Conservation (phyloP, 2,329 filamentous ascomycete species). For the Zymoseptoria passerinii region DNA sequence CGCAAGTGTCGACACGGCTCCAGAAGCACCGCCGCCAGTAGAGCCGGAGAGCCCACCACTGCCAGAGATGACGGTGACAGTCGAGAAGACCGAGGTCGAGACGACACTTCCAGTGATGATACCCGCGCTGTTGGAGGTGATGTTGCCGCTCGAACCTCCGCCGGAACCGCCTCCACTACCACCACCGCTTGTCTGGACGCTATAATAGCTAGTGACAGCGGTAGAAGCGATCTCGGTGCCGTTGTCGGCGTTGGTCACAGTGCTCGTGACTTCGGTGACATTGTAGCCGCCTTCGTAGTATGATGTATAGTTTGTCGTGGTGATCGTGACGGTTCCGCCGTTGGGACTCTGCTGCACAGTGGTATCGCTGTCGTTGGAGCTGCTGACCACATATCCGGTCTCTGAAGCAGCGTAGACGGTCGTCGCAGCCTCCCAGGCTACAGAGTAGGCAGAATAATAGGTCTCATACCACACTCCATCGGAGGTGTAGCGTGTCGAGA, state of each 20-base stretch:
- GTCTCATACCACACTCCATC: constrained; percentile 24
- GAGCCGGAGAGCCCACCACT: constrained; percentile 8
- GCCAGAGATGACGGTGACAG: constrained; percentile 13
- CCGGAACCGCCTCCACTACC: constrained; percentile 9
- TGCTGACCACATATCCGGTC: constrained; percentile 14
- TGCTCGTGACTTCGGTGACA: constrained; percentile 18
- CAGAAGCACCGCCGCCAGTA: constrained; percentile 10
- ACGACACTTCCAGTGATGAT: constrained; percentile 16
- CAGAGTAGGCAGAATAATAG: constrained; percentile 24
- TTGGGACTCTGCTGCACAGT: constrained; percentile 7
- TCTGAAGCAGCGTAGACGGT: constrained; percentile 20
- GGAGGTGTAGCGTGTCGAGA: constrained; percentile 20
- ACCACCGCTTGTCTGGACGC: constrained; percentile 18
- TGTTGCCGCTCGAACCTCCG: constrained; percentile 5
- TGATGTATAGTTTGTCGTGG: constrained; percentile 13
- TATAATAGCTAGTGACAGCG: constrained; percentile 19
- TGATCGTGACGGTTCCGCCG: constrained; percentile 15
- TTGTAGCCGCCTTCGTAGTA: constrained; percentile 13
- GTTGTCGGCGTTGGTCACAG: constrained; percentile 15
- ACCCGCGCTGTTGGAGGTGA: constrained; percentile 11
- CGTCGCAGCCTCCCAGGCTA: constrained; percentile 24
- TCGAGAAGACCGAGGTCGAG: constrained; percentile 14
- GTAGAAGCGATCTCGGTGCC: constrained; percentile 19
- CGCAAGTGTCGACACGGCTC: constrained; percentile 8
- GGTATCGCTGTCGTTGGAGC: constrained; percentile 9